A percentile compares a stretch with the other conserved stretches of the same genome.
Evolutionary conservation across 169 alveolate genomes (phyloP).

Genomic region (Amoebophrya sp.): DNA sequence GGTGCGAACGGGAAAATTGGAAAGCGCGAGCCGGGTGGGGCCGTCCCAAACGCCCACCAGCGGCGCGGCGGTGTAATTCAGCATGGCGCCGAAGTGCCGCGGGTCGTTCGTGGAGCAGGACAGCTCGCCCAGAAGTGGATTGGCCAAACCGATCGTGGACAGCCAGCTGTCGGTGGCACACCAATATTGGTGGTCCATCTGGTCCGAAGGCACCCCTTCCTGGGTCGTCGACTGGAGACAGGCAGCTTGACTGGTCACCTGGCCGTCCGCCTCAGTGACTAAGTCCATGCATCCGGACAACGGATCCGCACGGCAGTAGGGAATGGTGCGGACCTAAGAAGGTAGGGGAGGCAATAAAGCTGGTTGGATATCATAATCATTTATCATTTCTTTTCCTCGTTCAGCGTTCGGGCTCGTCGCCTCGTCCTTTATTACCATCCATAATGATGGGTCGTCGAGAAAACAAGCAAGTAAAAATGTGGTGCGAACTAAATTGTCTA

Average conservation of each 20-base stretch:
- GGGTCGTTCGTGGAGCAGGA: background rate
- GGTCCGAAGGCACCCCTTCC: background rate
- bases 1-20: background rate
- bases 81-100: background rate
- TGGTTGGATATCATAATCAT: too few relatives aligned
- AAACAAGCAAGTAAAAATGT: too few relatives aligned
- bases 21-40: background rate
- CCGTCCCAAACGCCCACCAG: background rate
- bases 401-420: too few relatives aligned
- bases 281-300: background rate
- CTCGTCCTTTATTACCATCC: too few relatives aligned
- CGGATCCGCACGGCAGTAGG: background rate
- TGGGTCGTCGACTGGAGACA: background rate
- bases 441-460: too few relatives aligned
- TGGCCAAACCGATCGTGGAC: background rate
- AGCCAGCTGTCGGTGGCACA: background rate
- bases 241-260: background rate
- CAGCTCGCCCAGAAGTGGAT: background rate
- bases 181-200: background rate
- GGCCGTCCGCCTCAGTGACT: background rate
- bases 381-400: too few relatives aligned
- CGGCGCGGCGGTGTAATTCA: background rate
- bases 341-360: too few relatives aligned
- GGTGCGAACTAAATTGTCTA: too few relatives aligned
- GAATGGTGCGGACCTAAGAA: too few relatives aligned